phyloP scores from a whole-genome alignment of 2,329 filamentous ascomycete species.

The Trichophyton rubrum region DNA sequence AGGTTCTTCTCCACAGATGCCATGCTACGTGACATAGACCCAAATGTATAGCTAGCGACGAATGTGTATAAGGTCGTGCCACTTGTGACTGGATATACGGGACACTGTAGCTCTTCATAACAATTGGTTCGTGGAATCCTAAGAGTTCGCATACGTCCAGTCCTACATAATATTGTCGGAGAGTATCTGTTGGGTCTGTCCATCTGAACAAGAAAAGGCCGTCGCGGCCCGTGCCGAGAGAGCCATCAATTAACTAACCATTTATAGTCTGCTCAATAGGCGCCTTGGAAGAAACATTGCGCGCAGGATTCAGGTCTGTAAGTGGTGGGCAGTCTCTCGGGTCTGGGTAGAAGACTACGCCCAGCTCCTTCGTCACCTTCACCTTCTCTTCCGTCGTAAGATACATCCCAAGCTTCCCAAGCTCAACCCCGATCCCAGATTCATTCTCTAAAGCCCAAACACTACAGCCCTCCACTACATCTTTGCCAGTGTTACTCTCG shows the following conservation, averaged over 20 bases:
- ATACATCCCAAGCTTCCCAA: background rate
- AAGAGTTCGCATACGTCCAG: background rate
- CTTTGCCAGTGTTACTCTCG: background rate
- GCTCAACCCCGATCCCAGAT: background rate
- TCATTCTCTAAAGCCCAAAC: background rate
- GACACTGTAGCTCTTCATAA: background rate
- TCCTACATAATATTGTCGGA: no score
- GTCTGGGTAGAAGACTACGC: background rate
- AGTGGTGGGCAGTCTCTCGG: background rate
- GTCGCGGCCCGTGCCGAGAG: background rate
- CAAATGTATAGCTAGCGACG: background rate
- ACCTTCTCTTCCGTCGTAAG: background rate
- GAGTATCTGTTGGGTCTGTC: no score
- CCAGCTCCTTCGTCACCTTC: background rate
- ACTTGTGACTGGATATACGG: background rate
- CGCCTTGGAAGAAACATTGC: background rate
- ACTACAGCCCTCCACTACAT: background rate
- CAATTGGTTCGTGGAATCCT: background rate
- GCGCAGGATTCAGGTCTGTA: background rate
- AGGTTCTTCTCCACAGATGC: background rate
- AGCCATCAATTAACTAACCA: background rate
- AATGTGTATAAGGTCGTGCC: background rate
- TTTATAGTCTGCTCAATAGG: background rate
- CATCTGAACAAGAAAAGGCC: background rate
- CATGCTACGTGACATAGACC: background rate